Base-by-base conservation (phyloP, 345 rosid species). In the Microthlaspi erraticum region DNA sequence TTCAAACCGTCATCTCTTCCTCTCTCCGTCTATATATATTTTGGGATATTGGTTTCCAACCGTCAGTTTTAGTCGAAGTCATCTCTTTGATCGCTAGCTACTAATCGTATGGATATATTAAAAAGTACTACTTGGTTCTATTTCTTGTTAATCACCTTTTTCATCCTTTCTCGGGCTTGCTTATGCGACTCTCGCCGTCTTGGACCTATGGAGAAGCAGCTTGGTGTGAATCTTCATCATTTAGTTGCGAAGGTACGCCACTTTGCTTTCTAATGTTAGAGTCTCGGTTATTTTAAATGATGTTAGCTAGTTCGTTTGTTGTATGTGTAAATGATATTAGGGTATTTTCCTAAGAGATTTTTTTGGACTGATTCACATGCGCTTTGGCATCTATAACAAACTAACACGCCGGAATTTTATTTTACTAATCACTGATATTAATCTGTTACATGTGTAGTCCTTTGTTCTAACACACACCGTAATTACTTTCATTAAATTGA, bases 131-230 rank as follows among this genome's bases (percentile, higher is more conserved):
- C 75, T 65, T 73, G 75, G 74, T 44, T 64, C 38, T 74, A 14
- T 55, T 44, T 64, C 60, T 48, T 84, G 73, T 76, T 86, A 34
- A 61, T 84, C 34, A 65, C 60, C 19, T 60, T 74, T 75, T 7
- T 84, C 5, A 68, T 75, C 67, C 32, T 84, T 46, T 71, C 78
- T 68, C 46, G 81, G 37, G 72, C 77, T 78, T 82, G 68, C 60
- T 78, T 81, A 78, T 82, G 85, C 53, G 67, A 74, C 51, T 84
- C 83, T 42, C 88, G 89, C 54, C 78, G 54, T 70, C 81, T 84
- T 43, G 77, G 60, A 38, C 66, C 60, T 43, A 34, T n/a, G 26
- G 69, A 71, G 58, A 64, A 72, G 59, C 68, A 74, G 66, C 77
- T 57, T 44, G 65, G 60, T 50, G 70, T 75, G 66, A 70, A 68